These are phyloP conservation scores for Pleomassaria siparia DNA, from an alignment of 2,329 filamentous ascomycete species.

Conservation along the genomic window DNA sequence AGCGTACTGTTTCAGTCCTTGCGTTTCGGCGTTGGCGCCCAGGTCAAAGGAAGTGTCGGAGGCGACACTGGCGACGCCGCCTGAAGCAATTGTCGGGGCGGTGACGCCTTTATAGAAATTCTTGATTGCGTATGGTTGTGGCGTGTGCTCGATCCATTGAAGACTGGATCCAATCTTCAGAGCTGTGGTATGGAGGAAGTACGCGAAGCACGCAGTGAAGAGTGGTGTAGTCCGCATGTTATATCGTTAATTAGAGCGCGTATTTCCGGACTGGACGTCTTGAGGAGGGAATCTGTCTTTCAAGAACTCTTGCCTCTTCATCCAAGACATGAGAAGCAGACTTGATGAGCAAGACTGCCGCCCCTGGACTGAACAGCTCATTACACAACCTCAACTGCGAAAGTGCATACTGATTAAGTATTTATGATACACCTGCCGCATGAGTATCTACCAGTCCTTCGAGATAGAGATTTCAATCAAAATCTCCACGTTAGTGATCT, in stretches of 20 bases:
- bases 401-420: not conserved
- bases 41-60: constrained; percentile 24
- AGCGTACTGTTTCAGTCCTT: constrained; percentile 26
- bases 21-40: constrained; percentile 33
- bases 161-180: constrained; percentile 23
- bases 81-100: constrained; percentile 8
- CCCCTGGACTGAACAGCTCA: no score
- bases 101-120: constrained; percentile 25
- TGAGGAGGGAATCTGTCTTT: not conserved
- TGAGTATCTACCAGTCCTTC: not conserved
- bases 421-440: not conserved
- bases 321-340: no score
- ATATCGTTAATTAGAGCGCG: not conserved
- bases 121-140: constrained; percentile 26
- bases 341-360: no score
- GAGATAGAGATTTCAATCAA: not conserved
- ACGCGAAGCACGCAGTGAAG: not conserved
- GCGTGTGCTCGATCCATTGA: constrained; percentile 29
- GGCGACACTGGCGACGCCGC: constrained; percentile 24
- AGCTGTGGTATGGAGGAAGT: not conserved
- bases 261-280: not conserved
- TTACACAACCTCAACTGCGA: no score
- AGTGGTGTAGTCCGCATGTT: not conserved
- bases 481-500: not conserved
- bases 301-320: not conserved